These are phyloP conservation scores for Aspergillus hortae DNA, from an alignment of 2,329 filamentous ascomycete genomes.

Conservation along the genomic window DNA sequence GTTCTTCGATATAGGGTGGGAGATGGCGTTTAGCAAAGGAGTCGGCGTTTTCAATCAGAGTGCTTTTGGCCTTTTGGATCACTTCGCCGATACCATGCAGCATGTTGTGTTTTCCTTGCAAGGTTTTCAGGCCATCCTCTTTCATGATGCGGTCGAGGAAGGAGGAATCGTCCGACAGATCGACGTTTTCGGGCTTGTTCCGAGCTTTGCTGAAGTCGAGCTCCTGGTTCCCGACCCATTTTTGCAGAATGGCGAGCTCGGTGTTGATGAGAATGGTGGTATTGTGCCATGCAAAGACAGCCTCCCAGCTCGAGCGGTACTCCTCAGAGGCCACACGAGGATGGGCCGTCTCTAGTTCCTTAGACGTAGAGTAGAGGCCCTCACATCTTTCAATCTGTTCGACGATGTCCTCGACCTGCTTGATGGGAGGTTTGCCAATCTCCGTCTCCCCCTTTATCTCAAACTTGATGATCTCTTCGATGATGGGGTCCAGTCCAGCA, in stretches of 20 bases:
- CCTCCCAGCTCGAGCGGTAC: slow-evolving; percentile 79
- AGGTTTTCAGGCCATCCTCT: slow-evolving; percentile 86
- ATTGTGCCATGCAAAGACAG: slow-evolving; percentile 94
- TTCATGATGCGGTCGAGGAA: slow-evolving; percentile 95
- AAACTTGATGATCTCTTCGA: slow-evolving; percentile 90
- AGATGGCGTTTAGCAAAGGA: slow-evolving; percentile 85
- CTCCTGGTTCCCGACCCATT: slow-evolving; percentile 95
- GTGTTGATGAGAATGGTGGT: slow-evolving; percentile 95
- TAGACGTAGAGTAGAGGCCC: slow-evolving; percentile 75
- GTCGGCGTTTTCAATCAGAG: slow-evolving; percentile 79
- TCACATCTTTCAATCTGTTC: slow-evolving; percentile 88
- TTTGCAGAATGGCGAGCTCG: slow-evolving; percentile 83
- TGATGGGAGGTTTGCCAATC: slow-evolving; percentile 78
- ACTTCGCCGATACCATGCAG: slow-evolving; percentile 77
- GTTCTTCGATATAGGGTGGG: slow-evolving; percentile 92
- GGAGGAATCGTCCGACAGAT: slow-evolving; percentile 82
- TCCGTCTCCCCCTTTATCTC: slow-evolving; percentile 91
- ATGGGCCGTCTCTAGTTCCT: slow-evolving; percentile 69
- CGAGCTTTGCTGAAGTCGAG: slow-evolving; percentile 82
- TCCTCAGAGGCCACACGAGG: slow-evolving; percentile 70
- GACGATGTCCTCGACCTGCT: slow-evolving; percentile 88
- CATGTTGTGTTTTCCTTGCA: slow-evolving; percentile 81
- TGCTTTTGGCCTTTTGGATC: slow-evolving; percentile 89
- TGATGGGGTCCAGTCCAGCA: slow-evolving; percentile 64
- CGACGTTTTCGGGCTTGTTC: slow-evolving; percentile 63